Evolutionary conservation across 1,284 basidiomycete genomes (phyloP), one percentile per base, ranked within the genome.

Genomic region (Cutaneotrichosporon cutaneum): DNA sequence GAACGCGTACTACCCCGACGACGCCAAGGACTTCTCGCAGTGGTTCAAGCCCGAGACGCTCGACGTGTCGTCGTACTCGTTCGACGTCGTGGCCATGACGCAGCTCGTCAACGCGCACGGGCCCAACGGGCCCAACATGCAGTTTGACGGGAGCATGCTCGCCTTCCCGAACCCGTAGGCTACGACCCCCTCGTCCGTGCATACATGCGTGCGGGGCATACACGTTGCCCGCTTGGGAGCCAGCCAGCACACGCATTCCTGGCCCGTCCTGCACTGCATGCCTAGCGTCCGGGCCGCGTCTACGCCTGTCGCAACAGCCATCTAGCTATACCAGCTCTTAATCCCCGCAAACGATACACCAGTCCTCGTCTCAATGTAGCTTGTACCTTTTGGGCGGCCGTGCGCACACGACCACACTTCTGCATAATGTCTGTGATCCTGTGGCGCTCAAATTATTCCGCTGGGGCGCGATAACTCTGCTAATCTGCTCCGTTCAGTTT

Each of bases 21-120:
- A 56, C 27, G 42, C 45, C 24, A 51, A 54, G 39, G 39, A 24
- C 21, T 33, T 58, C 9, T 35, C 59, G 9, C 32, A 44, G 6
- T 65, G 63, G 63, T 56, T 61, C 54, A 54, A 61, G 51, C 59
- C 58, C 35, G 63, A 69, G 22, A 54, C 62, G 1, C 70, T 68
- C 59, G 66, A 71, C 55, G 69, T 72, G 48, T 53, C 52, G 39
- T 67, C 66, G 55, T 72, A 71, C 63, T 67, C 67, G 42, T 72
- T 72, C 32, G 70, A 72, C 52, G 56, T 69, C 14, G 62, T 70
- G 59, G 60, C 66, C 39, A 62, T 71, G 60, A 62, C 66, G 4
- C 60, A 64, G n/a, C 32, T 68, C 27, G 64, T 70, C 39, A 22
- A 33, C 35, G 10, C 35, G 13, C 33, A 54, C 22, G 48, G 48